Conservation (phyloP, 2,329 filamentous ascomycete species). For the Dothideomycetidae sp. region DNA sequence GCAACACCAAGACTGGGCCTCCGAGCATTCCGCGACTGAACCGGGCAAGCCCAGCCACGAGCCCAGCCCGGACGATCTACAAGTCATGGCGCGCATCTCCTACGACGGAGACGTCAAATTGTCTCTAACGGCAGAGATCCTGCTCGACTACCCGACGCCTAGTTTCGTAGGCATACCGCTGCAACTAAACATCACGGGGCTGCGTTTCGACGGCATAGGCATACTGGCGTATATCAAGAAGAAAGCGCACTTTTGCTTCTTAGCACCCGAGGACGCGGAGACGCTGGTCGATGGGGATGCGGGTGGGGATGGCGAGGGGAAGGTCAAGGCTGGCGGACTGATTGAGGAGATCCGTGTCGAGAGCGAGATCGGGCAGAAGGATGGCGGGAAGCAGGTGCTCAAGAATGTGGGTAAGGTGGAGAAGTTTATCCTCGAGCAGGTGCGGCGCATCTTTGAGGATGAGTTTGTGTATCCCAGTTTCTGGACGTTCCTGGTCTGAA, state of each 20-base stretch:
- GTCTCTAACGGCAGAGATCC: slow-evolving; percentile 82
- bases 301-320: slow-evolving; percentile 15
- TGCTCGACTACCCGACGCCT: slow-evolving; percentile 96
- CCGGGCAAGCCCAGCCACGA: slow-evolving; percentile 25
- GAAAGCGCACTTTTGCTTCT: slow-evolving; percentile 82
- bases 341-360: slow-evolving; percentile 90
- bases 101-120: slow-evolving; percentile 81
- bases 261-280: slow-evolving; percentile 80
- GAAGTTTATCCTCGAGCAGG: slow-evolving; percentile 91
- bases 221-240: slow-evolving; percentile 84
- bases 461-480: slow-evolving; percentile 98
- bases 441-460: slow-evolving; percentile 92
- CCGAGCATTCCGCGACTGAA: slow-evolving; percentile 1
- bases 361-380: slow-evolving; percentile 89
- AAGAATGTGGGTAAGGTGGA: slow-evolving; percentile 99
- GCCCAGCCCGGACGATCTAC: slow-evolving; percentile 67
- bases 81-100: slow-evolving; percentile 79
- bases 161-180: slow-evolving; percentile 94
- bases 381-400: slow-evolving; percentile 81
- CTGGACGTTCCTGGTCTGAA: slow-evolving; percentile 85
- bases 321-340: slow-evolving; percentile 51
- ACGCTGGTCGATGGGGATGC: slow-evolving; percentile 38
- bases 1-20: neutral
- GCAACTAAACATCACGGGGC: slow-evolving; percentile 83
- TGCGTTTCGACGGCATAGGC: slow-evolving; percentile 90